Base-by-base conservation (phyloP, 805 yeast genomes). In the Helenozyma baotianmanensis region DNA sequence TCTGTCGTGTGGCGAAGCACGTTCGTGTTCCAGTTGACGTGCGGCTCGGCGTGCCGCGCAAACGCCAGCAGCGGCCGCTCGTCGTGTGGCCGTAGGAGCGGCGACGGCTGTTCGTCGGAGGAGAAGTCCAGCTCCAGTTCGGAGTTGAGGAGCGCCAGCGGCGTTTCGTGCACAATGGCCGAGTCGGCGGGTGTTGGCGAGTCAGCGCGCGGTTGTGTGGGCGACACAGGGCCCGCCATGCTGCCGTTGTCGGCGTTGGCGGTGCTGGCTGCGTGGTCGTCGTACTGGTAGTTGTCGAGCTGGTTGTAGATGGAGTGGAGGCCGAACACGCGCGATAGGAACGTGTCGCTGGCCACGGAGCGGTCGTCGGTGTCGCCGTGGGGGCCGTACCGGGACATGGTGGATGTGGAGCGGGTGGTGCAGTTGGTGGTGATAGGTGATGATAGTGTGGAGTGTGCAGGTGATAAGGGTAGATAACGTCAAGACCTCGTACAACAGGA, bases 281-380 rank as follows among this genome's bases (percentile, higher is more conserved):
- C 40, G 50, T 54, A 64, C 28, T 56, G 64, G 43, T 58, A 60
- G 37, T 59, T 62, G 19, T 64, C 68, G 11, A 62, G 45, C 39
- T 61, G 68, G 41, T 60, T 65, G 44, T 67, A 67, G 9, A 66
- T 56, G 7, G 72, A 65, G 35, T 65, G 63, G 23, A 67, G 56
- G 4, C 83, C 85, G 55, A 79, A 78, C 14, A 79, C 81, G 25
- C 84, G 62, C 8, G 82, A 76, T 38, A 79, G 62, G 47, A 79
- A 79, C 5, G 83, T 78, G 45, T 76, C 77, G 33, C 61, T 61
- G 24, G 24, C 21, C 7, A 26, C 35, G 19, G 25, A 30, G 8
- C 25, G 11, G 12, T 34, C 35, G 8, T 29, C 36, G 9, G 21
- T 29, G 14, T 21, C 26, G 17, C 10, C 21, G 2, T n/a, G 33